These are phyloP conservation scores for Acer campestre DNA, from an alignment of 345 rosid species.

Conservation along the genomic window DNA sequence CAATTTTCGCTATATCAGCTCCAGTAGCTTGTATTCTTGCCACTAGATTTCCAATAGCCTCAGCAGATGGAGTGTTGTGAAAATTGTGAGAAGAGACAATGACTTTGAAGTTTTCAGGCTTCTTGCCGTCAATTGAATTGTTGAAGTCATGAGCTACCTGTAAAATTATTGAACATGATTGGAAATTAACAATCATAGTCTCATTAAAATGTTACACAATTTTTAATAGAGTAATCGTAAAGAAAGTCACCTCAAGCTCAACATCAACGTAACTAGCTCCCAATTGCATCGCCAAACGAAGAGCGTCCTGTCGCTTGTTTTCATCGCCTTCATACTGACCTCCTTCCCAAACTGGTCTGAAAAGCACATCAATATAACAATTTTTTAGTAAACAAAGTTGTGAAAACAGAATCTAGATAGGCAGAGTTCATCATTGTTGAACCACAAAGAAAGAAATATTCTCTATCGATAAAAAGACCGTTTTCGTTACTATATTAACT, in stretches of 20 bases:
- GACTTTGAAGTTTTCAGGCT: conserved; percentile 41
- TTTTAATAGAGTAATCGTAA: too few species aligned
- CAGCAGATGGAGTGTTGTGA: conserved; percentile 44
- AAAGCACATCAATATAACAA: background rate
- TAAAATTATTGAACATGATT: background rate
- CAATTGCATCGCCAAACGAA: conserved; percentile 45
- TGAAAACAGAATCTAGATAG: background rate
- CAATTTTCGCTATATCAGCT: conserved; percentile 48
- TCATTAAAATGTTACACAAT: too few species aligned
- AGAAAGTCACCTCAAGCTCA: conserved; percentile 30
- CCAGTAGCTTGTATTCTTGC: conserved; percentile 45
- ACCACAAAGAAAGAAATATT: too few species aligned
- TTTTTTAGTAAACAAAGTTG: background rate
- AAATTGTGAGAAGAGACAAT: conserved; percentile 51
- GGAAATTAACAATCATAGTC: too few species aligned
- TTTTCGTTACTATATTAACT: too few species aligned
- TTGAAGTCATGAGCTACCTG: conserved; percentile 53
- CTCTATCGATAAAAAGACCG: background rate
- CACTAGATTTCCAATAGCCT: conserved; percentile 40
- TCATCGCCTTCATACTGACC: conserved; percentile 54
- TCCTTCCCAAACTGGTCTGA: conserved; percentile 47
- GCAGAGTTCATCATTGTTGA: too few species aligned
- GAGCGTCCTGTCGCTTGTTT: conserved; percentile 38
- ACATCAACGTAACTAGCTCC: conserved; percentile 44
- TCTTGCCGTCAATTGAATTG: conserved; percentile 37